Base-by-base conservation (phyloP, 1,284 basidiomycete species). In the Trametes pubescens region DNA sequence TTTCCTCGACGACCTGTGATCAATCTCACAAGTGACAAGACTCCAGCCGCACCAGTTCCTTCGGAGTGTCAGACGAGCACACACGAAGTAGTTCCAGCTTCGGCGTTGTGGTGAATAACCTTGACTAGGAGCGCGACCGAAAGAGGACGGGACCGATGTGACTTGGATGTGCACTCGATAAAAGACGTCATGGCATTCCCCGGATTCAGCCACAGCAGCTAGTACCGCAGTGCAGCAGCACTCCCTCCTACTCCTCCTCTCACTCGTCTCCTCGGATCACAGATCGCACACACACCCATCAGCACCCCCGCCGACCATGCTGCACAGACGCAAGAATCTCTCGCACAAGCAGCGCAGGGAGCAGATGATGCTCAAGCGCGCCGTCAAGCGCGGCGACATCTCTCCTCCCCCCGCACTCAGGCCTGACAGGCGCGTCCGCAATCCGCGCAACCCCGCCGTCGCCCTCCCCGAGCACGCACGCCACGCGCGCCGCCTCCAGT, bases 381-480 rank as follows among this genome's bases (percentile, higher is more conserved):
- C 93, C 0, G 78, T 89, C 37, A 95, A 95, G 75, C 87, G 93
- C 38, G 93, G 92, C 21, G 91, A 94, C 68, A 73, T 83, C 6
- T 54, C 71, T 24, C 76, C 82, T 5, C 77, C 82, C 35, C 79
- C 81, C 46, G 76, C 84, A 22, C 63, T 74, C 56, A 77, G 77
- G 67, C 65, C 73, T 63, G 67, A 75, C 64, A 21, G 59, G 8
- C 59, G 72, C 54, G 54, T 44, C 37, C 60, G 65, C 61, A 72
- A 65, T 47, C 60, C 44, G n/a, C 65, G 62, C 35, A 63, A 49
- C 18, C 34, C 51, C n/a, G 46, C 58, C 61, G n/a, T 61, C 51
- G 55, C 56, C 57, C 47, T 49, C 58, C 24, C 57, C 32, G 60
- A 32, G 72, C 74, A 47, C 65, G 69, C 73, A 59, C 66, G 74